Percentiles rank a stretch among this genome's conserved stretches.
These are phyloP conservation scores for Phyllosticta citriasiana DNA, from an alignment of 2,329 filamentous ascomycete species.

Conservation along the genomic window DNA sequence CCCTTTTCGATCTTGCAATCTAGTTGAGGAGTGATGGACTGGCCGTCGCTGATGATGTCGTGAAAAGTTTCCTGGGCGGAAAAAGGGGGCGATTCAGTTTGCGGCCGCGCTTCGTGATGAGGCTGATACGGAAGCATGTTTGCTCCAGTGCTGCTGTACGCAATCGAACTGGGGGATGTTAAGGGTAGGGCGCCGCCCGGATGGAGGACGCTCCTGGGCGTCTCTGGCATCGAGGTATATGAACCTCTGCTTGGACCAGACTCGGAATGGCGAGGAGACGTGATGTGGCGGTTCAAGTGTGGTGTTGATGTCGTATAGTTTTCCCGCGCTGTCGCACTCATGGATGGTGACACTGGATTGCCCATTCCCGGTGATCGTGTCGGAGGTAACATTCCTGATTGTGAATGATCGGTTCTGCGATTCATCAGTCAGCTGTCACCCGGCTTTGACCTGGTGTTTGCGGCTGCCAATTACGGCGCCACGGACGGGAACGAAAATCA, in stretches of 20 bases:
- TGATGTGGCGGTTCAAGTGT: constrained; percentile 24
- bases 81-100: constrained; percentile 34
- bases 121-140: constrained; percentile 13
- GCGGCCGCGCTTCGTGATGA: constrained; percentile 15
- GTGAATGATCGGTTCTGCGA: constrained; percentile 35
- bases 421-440: constrained; percentile 31
- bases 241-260: not conserved
- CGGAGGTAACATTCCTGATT: constrained; percentile 38
- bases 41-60: constrained; percentile 51
- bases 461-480: constrained; percentile 1
- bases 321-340: constrained; percentile 32
- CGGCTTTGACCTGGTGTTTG: constrained; percentile 14
- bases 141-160: constrained; percentile 13
- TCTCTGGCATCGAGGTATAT: constrained; percentile 13
- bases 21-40: constrained; percentile 59
- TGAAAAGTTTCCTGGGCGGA: constrained; percentile 42
- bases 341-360: constrained; percentile 31
- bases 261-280: constrained; percentile 27
- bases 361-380: constrained; percentile 31
- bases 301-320: constrained; percentile 34
- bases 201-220: constrained; percentile 25
- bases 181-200: constrained; percentile 21
- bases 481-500: constrained; percentile 7
- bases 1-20: constrained; percentile 78
- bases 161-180: constrained; percentile 11